Evolutionary conservation across 148 eudicot genomes (phyloP).

Genomic region (Fagopyrum homotropicum): DNA sequence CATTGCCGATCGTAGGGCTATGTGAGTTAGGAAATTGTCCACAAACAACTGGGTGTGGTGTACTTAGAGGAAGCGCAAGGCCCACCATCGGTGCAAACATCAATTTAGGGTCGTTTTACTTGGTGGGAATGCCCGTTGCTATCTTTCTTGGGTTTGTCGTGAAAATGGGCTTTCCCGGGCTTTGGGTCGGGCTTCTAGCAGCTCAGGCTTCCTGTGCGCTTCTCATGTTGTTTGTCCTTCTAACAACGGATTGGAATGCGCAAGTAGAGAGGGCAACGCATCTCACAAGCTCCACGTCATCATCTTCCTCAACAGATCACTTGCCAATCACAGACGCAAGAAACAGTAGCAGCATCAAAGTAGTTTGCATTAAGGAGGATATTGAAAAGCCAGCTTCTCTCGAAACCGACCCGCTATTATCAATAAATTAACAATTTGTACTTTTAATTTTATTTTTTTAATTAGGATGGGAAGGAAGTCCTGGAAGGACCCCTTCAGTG

Average conservation of each 20-base stretch:
- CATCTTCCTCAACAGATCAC: not conserved
- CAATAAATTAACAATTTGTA: not conserved
- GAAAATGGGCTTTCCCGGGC: conserved; percentile 35
- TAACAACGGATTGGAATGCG: conserved; percentile 29
- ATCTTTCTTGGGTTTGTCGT: conserved; percentile 25
- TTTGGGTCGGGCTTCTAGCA: conserved; percentile 40
- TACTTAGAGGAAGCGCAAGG: conserved; percentile 53
- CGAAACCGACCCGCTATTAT: not conserved
- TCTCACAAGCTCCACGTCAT: conserved; percentile 15
- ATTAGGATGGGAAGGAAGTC: no score
- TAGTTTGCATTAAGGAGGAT: not conserved
- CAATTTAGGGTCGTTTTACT: conserved; percentile 21
- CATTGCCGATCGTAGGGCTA: conserved; percentile 45
- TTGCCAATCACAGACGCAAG: not conserved
- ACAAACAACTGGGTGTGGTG: conserved; percentile 61
- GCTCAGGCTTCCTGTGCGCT: conserved; percentile 35
- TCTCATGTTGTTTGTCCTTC: conserved; percentile 24
- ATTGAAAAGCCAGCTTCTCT: no score
- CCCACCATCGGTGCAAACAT: conserved; percentile 43
- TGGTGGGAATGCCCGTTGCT: conserved; percentile 42
- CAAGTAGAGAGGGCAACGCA: conserved; percentile 36
- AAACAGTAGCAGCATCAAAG: not conserved
- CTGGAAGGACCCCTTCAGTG: not conserved
- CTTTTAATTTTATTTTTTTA: no score
- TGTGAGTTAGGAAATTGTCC: conserved; percentile 79